Percentiles rank a stretch among this genome's conserved stretches.
Conservation (phyloP, 179 eudicot genomes). For the Silene coronaria region DNA sequence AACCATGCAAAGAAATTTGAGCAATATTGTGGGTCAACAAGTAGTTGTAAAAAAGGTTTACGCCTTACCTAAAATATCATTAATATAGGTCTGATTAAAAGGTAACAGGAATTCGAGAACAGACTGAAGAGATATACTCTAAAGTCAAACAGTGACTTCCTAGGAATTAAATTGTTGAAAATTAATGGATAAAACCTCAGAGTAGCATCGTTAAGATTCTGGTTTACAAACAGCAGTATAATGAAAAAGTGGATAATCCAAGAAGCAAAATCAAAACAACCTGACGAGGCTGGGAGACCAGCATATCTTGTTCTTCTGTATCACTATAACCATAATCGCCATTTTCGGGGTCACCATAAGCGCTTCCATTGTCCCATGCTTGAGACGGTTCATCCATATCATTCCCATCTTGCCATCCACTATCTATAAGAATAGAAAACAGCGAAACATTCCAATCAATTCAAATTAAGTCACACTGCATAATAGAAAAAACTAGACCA, state of each 20-base stretch:
- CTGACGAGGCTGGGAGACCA: conserved; percentile 32
- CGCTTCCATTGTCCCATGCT: conserved; percentile 24
- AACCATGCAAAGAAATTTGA: conserved; percentile 2
- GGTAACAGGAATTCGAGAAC: background rate
- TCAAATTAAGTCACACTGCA: conserved; percentile 2
- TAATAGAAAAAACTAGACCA: background rate
- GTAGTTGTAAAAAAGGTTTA: background rate
- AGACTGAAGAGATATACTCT: background rate
- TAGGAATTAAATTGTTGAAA: background rate
- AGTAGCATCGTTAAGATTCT: background rate
- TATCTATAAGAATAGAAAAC: conserved; percentile 9
- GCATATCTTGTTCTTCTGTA: conserved; percentile 18
- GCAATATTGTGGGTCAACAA: background rate
- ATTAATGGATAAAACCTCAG: background rate
- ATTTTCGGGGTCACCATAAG: conserved; percentile 8
- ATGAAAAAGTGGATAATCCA: background rate
- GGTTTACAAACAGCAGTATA: background rate
- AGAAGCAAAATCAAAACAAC: conserved; percentile 11
- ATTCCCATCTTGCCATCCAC: conserved; percentile 17
- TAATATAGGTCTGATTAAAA: background rate
- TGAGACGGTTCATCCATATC: conserved; percentile 12
- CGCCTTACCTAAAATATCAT: too few species aligned
- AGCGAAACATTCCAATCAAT: background rate
- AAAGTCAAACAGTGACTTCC: background rate
- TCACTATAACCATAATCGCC: conserved; percentile 23